Conservation (phyloP, 768 basidiomycete genomes). For the Trametes cingulata region DNA sequence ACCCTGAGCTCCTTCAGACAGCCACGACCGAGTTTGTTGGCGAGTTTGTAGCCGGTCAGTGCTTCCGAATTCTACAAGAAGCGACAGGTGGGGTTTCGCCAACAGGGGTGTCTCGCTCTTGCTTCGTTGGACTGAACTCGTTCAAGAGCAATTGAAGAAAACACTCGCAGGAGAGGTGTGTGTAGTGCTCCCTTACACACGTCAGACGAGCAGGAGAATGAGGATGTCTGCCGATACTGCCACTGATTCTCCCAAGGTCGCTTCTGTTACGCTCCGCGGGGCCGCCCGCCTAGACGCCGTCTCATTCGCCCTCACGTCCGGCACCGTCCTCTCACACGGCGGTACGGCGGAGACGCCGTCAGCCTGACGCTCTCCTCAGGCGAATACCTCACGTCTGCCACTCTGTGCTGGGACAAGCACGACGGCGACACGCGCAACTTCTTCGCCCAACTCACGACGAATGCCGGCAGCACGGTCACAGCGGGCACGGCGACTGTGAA, state of each 20-base stretch:
- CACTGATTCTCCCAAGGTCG: not conserved
- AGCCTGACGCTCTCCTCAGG: not conserved
- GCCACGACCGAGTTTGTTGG: too few species aligned
- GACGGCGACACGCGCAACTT: constrained; percentile 11
- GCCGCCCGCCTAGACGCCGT: constrained; percentile 7
- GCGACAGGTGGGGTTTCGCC: too few species aligned
- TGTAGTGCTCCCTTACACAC: too few species aligned
- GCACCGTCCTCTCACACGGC: not conserved
- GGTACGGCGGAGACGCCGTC: constrained; percentile 2
- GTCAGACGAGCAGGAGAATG: too few species aligned
- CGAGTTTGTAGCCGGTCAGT: too few species aligned
- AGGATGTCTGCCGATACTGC: too few species aligned
- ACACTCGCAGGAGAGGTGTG: too few species aligned
- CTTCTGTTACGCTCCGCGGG: constrained; percentile 1
- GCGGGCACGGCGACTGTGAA: constrained; percentile 1
- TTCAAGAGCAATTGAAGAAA: too few species aligned
- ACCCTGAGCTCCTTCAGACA: too few species aligned
- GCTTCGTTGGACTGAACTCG: too few species aligned
- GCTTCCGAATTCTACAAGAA: too few species aligned
- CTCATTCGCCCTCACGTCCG: constrained; percentile 3
- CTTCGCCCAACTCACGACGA: not conserved
- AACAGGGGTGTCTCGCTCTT: too few species aligned
- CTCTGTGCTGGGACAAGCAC: constrained; percentile 7
- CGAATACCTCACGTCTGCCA: not conserved
- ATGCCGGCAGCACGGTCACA: not conserved